Base-by-base conservation (phyloP, 805 yeast genomes). In the Ogataea salicorniae region DNA sequence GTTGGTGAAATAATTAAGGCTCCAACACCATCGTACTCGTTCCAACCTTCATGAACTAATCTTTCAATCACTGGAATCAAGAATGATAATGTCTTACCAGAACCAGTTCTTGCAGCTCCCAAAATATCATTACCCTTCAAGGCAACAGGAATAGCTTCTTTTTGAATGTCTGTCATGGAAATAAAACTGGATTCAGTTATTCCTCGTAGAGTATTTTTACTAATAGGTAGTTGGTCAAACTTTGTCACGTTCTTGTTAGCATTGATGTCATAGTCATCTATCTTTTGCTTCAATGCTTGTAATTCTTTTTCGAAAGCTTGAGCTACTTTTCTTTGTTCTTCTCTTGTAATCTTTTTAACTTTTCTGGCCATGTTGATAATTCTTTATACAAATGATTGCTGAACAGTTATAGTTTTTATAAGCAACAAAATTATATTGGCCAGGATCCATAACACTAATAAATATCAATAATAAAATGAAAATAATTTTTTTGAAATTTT, bases 1-100 rank as follows among this genome's bases (percentile, higher is more conserved):
- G 97, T 90, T 5, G 97, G 97, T 1, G 96, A 82, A n/a, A 90
- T 81, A 22, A 90, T 80, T 48, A 90, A 70, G 0, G 96, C 97
- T 6, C 96, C 96, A 37, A 91, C 71, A 1, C 97, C 97, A 63
- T 90, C 97, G 56, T 68, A 73, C 52, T 84, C 94, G 41, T 88
- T 81, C 84, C 95, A 88, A 46, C 76, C 75, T 56, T 83, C 81
- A 51, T 82, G 76, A 49, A 78, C 76, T 47, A 90, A 71, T 44
- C 80, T 80, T 59, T 84, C 91, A 8, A 91, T 67, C 15, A 87
- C 76, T 1, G 97, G 97, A 40, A 90, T 75, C 54, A 90, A 69
- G 58, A 91, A 90, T 11, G 96, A 91, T 49, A 90, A 67, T 0
- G 97, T 90, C 61, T 90, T 90, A 20, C 97, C 97, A 3, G 95